Conservation (phyloP, 495 filamentous ascomycete genomes). For the Xylaria castorea region DNA sequence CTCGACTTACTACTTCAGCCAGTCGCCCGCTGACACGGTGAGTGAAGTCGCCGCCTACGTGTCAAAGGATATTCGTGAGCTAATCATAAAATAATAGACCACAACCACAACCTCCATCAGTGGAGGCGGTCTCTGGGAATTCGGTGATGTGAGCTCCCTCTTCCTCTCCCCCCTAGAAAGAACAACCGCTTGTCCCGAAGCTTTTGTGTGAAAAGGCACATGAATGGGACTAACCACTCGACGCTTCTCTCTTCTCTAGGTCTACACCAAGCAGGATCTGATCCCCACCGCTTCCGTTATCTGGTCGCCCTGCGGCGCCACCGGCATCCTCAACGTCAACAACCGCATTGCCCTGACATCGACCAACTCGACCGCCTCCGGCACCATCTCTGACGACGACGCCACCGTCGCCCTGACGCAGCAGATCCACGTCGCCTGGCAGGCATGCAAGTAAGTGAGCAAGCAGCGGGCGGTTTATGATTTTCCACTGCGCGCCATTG, state of each 20-base stretch:
- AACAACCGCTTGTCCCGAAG: not conserved
- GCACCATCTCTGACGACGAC: slow-evolving; percentile 62
- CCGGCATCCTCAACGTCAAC: slow-evolving; percentile 65
- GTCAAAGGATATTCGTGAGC: not conserved
- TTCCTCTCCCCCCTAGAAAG: not conserved
- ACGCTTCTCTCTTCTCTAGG: slow-evolving; percentile 38
- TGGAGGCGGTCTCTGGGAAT: slow-evolving; percentile 53
- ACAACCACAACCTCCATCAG: slow-evolving; percentile 58
- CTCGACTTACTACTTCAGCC: slow-evolving; percentile 65
- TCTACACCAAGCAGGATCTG: slow-evolving; percentile 64
- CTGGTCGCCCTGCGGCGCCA: slow-evolving; percentile 63
- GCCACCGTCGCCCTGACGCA: slow-evolving; percentile 63
- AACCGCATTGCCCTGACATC: slow-evolving; percentile 61
- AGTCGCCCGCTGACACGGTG: slow-evolving; percentile 52
- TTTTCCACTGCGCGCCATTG: no score
- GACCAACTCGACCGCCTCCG: slow-evolving; percentile 50
- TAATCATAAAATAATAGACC: slow-evolving; percentile 41
- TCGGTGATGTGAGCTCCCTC: slow-evolving; percentile 36
- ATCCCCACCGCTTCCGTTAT: slow-evolving; percentile 60
- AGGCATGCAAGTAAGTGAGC: slow-evolving; percentile 45
- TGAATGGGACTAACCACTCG: not conserved
- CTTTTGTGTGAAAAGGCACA: not conserved
- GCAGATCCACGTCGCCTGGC: slow-evolving; percentile 61
- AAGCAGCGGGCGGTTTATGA: no score
- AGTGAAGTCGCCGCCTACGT: slow-evolving; percentile 15